Conservation (phyloP, 208 protist genomes). For the Leishmania aethiopica region DNA sequence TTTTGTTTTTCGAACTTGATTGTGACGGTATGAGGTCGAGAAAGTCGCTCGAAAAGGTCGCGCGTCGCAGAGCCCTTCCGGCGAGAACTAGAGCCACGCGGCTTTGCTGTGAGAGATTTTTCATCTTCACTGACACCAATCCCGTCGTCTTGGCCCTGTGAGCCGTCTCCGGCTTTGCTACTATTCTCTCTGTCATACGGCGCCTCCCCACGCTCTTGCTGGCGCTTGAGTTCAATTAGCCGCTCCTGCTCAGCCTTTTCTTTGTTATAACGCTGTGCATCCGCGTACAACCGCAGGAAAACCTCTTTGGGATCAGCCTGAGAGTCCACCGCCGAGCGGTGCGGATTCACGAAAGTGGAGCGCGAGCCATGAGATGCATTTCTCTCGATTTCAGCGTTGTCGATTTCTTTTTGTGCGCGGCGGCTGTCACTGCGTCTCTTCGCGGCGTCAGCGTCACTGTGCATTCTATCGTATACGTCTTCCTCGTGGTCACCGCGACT, state of each 20-base stretch:
- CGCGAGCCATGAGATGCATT: conserved; percentile 9
- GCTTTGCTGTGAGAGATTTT: conserved; percentile 6
- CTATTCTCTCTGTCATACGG: conserved; percentile 15
- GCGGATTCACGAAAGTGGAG: neutral
- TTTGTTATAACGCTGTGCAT: conserved; percentile 55
- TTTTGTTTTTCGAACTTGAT: conserved; percentile 44
- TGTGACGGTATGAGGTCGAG: conserved; percentile 39
- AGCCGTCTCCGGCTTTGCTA: neutral
- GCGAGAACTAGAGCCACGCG: neutral
- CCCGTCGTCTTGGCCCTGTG: neutral
- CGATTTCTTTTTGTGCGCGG: neutral
- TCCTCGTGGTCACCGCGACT: conserved; percentile 21
- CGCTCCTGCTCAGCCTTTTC: conserved; percentile 40
- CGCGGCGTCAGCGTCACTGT: conserved; percentile 22
- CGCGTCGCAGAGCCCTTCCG: conserved; percentile 25
- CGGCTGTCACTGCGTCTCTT: conserved; percentile 6
- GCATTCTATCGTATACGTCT: conserved; percentile 15
- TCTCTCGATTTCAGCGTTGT: conserved; percentile 9
- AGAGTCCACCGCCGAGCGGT: neutral
- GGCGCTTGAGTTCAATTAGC: conserved; percentile 28
- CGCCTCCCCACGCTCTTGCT: conserved; percentile 28
- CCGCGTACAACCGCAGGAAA: conserved; percentile 61
- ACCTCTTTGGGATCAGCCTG: conserved; percentile 22
- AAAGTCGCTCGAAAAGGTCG: conserved; percentile 60
- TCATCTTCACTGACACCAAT: neutral